These are phyloP conservation scores for Oryza nivara DNA, from an alignment of 176 grass and related monocot genomes.

Conservation along the genomic window DNA sequence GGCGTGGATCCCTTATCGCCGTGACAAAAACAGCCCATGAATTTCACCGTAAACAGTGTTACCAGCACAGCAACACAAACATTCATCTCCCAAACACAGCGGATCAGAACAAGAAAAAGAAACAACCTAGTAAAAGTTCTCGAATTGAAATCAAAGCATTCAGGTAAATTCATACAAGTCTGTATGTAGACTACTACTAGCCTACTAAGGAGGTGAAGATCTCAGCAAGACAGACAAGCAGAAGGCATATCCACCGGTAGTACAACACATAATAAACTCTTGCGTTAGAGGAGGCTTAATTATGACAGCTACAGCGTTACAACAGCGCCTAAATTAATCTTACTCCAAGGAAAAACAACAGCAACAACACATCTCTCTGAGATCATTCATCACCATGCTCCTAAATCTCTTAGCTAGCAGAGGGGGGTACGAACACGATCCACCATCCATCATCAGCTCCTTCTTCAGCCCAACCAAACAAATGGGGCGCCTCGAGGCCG, in stretches of 20 bases:
- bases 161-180: conserved; percentile 41
- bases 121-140: neutral
- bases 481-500: conserved; percentile 27
- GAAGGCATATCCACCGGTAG: neutral
- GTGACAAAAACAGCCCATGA: too few relatives aligned
- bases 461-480: conserved; percentile 37
- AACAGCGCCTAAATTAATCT: conserved; percentile 52
- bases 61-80: too few relatives aligned
- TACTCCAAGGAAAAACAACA: conserved; percentile 40
- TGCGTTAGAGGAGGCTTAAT: conserved; percentile 38
- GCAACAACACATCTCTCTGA: conserved; percentile 19
- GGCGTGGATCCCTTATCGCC: too few relatives aligned
- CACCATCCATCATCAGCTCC: conserved; percentile 30
- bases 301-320: conserved; percentile 39
- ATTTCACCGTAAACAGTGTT: too few relatives aligned
- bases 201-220: conserved; percentile 48
- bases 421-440: neutral
- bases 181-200: conserved; percentile 34
- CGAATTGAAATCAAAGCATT: conserved; percentile 47
- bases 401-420: conserved; percentile 44
- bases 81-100: neutral
- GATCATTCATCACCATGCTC: conserved; percentile 26
- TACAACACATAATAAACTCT: conserved; percentile 29
- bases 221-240: neutral
- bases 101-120: neutral